Conservation (phyloP, 495 filamentous ascomycete species). For the Lepraria neglecta region DNA sequence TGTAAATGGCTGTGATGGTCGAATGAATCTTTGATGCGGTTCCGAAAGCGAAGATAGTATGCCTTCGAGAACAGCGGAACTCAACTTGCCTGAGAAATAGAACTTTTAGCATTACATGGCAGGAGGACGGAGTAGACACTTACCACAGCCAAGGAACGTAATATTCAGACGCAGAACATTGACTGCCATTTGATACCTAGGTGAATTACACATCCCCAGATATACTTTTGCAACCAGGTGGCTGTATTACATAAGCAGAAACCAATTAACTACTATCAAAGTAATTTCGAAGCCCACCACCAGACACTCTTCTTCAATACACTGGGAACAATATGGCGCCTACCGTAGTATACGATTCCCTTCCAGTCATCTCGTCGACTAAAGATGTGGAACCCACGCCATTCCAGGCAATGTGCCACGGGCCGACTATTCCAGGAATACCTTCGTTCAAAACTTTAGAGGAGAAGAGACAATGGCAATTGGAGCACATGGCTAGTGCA, state of each 20-base stretch:
- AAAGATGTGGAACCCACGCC: not conserved
- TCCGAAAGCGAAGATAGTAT: constrained; percentile 4
- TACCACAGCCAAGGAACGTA: constrained; percentile 19
- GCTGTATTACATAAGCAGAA: too few relatives aligned
- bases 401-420: constrained; percentile 16
- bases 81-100: constrained; percentile 9
- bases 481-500: constrained; percentile 45
- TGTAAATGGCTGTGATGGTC: not conserved
- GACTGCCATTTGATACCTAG: constrained; percentile 4
- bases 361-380: not conserved
- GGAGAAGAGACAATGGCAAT: constrained; percentile 22
- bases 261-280: not conserved
- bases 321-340: not conserved
- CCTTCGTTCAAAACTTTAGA: constrained; percentile 2
- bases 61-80: constrained; percentile 15
- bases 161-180: not conserved
- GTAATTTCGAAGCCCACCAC: not conserved
- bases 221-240: not conserved
- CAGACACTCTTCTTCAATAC: not conserved
- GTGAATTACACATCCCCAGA: not conserved
- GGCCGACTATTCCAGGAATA: constrained; percentile 11
- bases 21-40: not conserved
- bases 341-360: not conserved
- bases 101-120: not conserved
- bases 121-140: not conserved